Base-by-base conservation (phyloP, 768 basidiomycete species). In the Termitomyces sp. region DNA sequence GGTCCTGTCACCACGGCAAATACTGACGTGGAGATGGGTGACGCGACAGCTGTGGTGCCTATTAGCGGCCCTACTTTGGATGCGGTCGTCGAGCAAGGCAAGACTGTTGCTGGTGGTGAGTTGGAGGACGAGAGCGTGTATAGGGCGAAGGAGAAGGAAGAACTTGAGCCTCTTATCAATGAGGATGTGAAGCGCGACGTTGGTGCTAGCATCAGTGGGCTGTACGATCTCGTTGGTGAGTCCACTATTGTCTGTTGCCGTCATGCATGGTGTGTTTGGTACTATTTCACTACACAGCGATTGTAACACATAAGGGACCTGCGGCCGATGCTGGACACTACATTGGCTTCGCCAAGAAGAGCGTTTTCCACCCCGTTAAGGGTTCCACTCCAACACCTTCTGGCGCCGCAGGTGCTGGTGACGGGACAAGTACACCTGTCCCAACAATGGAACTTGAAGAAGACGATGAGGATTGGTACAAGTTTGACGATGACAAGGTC, bases 221-320 rank as follows among this genome's bases (percentile, higher is more conserved):
- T 98, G 66, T 99, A 97, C 67, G 95, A 98, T 49, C 82, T 99
- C 34, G 85, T 89, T 57, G 94, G 94, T 91, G 60, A 37, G 56
- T 62, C 7, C 30, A 12, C 32, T 4, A 12, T 27, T 41, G 21
- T 21, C 16, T 44, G 28, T 44, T 6, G 23, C 14, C 4, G 34
- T 27, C 30, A 21, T 41, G 10, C 34, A 23, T 41, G 8, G 51
- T 27, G 37, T 30, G 39, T 25, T 41, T 17, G 1, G 19, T 44
- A 17, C 12, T 6, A 30, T 23, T 17, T n/a, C 14, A 16, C 14
- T 23, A n/a, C 61, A 37, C 65, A 93, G 94, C 88, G 8, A 89
- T 99, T 66, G 86, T 99, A 12, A 96, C 94, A 21, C 97, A 98
- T 80, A 99, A 99, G 70, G 97, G 97, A 11, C 84, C 94, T 0